Conservation (phyloP, 139 green algal species). For the Chlorokybus atmophyticus region DNA sequence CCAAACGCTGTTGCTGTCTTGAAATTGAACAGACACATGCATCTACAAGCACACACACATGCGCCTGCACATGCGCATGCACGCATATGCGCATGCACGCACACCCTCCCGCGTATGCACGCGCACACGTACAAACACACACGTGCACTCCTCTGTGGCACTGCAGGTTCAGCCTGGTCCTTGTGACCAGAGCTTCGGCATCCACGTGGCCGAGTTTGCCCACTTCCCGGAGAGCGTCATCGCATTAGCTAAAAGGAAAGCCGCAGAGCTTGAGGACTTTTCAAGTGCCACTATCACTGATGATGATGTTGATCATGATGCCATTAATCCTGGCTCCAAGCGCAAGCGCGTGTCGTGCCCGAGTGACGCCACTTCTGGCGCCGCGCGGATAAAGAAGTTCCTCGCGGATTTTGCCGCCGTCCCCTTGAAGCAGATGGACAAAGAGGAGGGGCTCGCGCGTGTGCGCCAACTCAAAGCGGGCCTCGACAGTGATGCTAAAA, state of each 20-base stretch:
- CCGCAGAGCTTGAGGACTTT: constrained; percentile 58
- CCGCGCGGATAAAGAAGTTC: constrained; percentile 17
- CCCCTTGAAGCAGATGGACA: constrained; percentile 31
- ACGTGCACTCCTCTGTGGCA: neutral
- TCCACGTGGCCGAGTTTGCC: constrained; percentile 82
- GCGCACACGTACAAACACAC: neutral
- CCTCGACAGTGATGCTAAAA: constrained; percentile 33
- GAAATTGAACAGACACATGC: no score
- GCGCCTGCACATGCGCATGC: no score
- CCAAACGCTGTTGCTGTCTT: no score
- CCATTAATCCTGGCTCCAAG: constrained; percentile 1
- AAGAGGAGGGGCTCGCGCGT: constrained; percentile 23
- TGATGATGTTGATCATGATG: neutral
- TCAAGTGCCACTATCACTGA: neutral
- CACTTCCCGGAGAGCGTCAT: constrained; percentile 73
- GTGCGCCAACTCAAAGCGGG: constrained; percentile 30
- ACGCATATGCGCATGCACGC: no score
- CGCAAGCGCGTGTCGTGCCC: constrained; percentile 11
- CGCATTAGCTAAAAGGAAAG: constrained; percentile 50
- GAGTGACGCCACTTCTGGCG: constrained; percentile 2
- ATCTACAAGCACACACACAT: no score
- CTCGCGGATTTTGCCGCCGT: constrained; percentile 48
- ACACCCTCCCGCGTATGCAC: no score
- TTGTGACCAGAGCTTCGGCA: constrained; percentile 87
- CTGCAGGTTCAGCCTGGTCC: constrained; percentile 45